phyloP scores from a whole-genome alignment of 2,329 filamentous ascomycete genomes.

The Coleophoma crateriformis region DNA sequence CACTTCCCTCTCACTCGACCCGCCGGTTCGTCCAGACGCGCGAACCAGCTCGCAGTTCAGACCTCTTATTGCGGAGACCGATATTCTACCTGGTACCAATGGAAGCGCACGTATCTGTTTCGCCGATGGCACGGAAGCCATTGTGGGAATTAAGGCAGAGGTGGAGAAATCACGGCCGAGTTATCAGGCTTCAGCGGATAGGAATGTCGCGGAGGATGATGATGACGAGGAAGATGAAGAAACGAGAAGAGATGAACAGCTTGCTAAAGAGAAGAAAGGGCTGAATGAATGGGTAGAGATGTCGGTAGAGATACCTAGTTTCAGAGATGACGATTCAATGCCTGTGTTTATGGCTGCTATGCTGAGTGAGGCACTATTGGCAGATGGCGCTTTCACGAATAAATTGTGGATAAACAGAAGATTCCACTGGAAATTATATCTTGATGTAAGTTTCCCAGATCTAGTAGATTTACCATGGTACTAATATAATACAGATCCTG shows the following conservation, averaged over 20 bases:
- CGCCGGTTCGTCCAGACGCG: slow-evolving; percentile 86
- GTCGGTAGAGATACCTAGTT: slow-evolving; percentile 84
- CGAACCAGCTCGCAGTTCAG: slow-evolving; percentile 82
- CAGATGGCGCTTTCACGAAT: slow-evolving; percentile 62
- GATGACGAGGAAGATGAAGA: slow-evolving; percentile 31
- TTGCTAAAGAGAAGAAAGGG: slow-evolving; percentile 36
- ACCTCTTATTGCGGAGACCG: slow-evolving; percentile 82
- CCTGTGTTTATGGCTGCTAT: slow-evolving; percentile 85
- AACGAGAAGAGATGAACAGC: slow-evolving; percentile 20
- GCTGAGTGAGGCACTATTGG: slow-evolving; percentile 80
- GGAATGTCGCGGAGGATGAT: slow-evolving; percentile 17
- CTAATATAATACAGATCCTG: slow-evolving; percentile 57
- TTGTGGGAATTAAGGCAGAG: slow-evolving; percentile 93
- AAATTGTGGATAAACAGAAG: slow-evolving; percentile 81
- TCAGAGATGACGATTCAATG: slow-evolving; percentile 83
- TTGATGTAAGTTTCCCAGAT: slow-evolving; percentile 64
- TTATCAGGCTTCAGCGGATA: slow-evolving; percentile 17
- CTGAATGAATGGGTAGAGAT: slow-evolving; percentile 78
- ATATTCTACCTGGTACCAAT: slow-evolving; percentile 83
- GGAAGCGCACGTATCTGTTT: slow-evolving; percentile 92
- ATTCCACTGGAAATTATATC: slow-evolving; percentile 94
- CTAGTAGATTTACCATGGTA: not conserved
- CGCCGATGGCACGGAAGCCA: slow-evolving; percentile 89
- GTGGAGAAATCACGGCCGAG: slow-evolving; percentile 63
- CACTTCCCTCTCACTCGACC: slow-evolving; percentile 72